phyloP scores from a whole-genome alignment of 805 yeast genomes.

The Myxozyma mucilagina region DNA sequence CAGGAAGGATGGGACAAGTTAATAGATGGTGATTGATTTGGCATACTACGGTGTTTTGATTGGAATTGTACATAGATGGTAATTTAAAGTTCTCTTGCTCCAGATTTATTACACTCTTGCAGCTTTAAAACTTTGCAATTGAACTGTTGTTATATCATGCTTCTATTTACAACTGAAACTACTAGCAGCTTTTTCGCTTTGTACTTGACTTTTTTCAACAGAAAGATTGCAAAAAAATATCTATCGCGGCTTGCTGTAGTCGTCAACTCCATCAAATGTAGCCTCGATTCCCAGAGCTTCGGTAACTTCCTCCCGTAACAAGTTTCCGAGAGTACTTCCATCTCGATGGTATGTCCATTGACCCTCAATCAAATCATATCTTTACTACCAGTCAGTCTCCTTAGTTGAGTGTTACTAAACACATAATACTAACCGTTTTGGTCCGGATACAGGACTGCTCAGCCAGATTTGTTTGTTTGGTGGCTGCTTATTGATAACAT shows the following conservation, averaged over 20 bases:
- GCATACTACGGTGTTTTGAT: no score
- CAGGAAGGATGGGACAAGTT: no score
- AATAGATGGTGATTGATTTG: no score
- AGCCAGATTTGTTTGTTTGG: slow-evolving; percentile 97
- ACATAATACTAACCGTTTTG: slow-evolving; percentile 51
- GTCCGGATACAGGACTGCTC: slow-evolving; percentile 90
- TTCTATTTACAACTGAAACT: no score
- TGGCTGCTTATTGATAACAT: slow-evolving; percentile 95
- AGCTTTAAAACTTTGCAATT: no score
- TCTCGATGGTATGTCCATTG: slow-evolving; percentile 83
- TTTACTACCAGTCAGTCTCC: slow-evolving; percentile 29
- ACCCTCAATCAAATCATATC: slow-evolving; percentile 71
- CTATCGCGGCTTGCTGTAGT: slow-evolving; percentile 15
- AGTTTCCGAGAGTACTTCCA: slow-evolving; percentile 48
- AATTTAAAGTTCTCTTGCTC: no score
- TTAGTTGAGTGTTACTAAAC: slow-evolving; percentile 25
- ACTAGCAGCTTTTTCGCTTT: no score
- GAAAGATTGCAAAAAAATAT: not conserved
- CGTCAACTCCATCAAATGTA: slow-evolving; percentile 32
- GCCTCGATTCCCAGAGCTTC: slow-evolving; percentile 30
- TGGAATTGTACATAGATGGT: no score
- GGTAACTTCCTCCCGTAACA: slow-evolving; percentile 52
- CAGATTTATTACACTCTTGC: no score
- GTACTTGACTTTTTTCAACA: no score
- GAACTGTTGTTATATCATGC: no score